phyloP scores from a whole-genome alignment of 306 rosid genomes.

The Medicago truncatula region MtrunA17r5.0-ANR NC_053042.1:8682501-8683000 shows the following conservation, averaged over 20 bases:
- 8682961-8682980: slow-evolving; percentile 99
- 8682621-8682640: background rate
- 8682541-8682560: slow-evolving; percentile 12
- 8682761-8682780: slow-evolving; percentile 52
- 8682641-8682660: slow-evolving; percentile 13
- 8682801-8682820: slow-evolving; percentile 53
- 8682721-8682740: slow-evolving; percentile 53
- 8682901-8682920: slow-evolving; percentile 93
- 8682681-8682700: slow-evolving; percentile 39
- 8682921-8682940: slow-evolving; percentile 91
- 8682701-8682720: slow-evolving; percentile 63
- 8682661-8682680: slow-evolving; percentile 39
- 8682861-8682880: slow-evolving; percentile 62
- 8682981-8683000: slow-evolving; percentile 98
- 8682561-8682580: slow-evolving; percentile 19
- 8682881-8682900: slow-evolving; percentile 83
- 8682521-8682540: slow-evolving; percentile 28
- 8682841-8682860: slow-evolving; percentile 63
- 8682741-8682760: slow-evolving; percentile 52
- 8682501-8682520: slow-evolving; percentile 25
- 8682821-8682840: slow-evolving; percentile 60
- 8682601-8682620: slow-evolving; percentile 8
- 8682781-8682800: slow-evolving; percentile 51
- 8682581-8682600: slow-evolving; percentile 28
- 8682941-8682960: slow-evolving; percentile 95